Conservation (phyloP, 2,329 filamentous ascomycete species). For the Microdochium trichocladiopsis region DNA sequence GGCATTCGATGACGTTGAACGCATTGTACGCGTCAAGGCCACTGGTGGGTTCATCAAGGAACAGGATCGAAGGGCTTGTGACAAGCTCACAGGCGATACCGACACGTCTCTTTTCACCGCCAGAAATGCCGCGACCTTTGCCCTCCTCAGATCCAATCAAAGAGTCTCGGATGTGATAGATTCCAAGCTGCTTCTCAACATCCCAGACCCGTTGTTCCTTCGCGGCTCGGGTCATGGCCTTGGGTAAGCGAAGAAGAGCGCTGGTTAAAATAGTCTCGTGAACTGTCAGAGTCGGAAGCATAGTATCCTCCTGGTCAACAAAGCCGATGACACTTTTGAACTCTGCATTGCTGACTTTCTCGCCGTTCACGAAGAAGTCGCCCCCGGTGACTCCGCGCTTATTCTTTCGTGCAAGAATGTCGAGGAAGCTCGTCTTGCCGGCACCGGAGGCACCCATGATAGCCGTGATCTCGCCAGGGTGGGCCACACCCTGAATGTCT, state of each 20-base stretch:
- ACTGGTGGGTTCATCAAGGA: slow-evolving; percentile 94
- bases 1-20: slow-evolving; percentile 94
- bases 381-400: slow-evolving; percentile 76
- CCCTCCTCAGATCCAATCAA: slow-evolving; percentile 95
- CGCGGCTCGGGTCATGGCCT: slow-evolving; percentile 78
- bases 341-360: slow-evolving; percentile 76
- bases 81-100: slow-evolving; percentile 97
- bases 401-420: slow-evolving; percentile 94
- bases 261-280: slow-evolving; percentile 97
- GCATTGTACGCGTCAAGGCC: slow-evolving; percentile 95
- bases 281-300: slow-evolving; percentile 91
- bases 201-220: slow-evolving; percentile 90
- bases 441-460: slow-evolving; percentile 98
- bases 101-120: slow-evolving; percentile 91
- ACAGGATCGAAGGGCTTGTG: slow-evolving; percentile 93
- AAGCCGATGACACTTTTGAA: slow-evolving; percentile 93
- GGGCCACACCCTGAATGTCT: slow-evolving; percentile 77
- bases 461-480: slow-evolving; percentile 89
- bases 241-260: slow-evolving; percentile 82
- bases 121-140: slow-evolving; percentile 89
- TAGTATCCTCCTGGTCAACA: slow-evolving; percentile 96
- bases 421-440: slow-evolving; percentile 94
- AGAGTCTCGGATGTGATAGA: slow-evolving; percentile 88
- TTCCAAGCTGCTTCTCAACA: slow-evolving; percentile 92
- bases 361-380: slow-evolving; percentile 88